Conservation (phyloP, 225 moss, liverwort and hornwort genomes). For the Marchantia paleacea region DNA sequence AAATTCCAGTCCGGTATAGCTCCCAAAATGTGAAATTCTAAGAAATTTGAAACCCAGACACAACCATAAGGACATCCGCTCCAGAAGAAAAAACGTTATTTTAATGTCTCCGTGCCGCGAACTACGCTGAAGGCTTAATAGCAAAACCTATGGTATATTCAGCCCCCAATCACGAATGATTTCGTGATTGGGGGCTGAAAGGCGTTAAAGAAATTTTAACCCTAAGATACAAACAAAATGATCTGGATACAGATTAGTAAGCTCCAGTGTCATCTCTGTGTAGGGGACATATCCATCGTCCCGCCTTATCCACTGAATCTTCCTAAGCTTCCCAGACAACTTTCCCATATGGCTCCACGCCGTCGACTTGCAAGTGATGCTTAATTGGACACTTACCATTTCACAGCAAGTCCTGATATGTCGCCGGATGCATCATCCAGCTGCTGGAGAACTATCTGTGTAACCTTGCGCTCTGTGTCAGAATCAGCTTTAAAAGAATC, state of each 20-base stretch:
- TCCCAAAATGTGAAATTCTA: neutral
- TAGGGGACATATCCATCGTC: neutral
- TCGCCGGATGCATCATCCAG: conserved; percentile 99
- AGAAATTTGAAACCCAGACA: neutral
- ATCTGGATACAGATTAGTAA: neutral
- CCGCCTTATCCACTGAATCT: neutral
- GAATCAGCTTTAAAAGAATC: conserved; percentile 89
- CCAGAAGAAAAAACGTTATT: neutral
- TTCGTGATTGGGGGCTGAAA: neutral
- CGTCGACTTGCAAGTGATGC: neutral
- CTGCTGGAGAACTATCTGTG: conserved; percentile 99
- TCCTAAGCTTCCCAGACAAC: too few species aligned
- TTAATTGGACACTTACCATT: conserved; percentile 55
- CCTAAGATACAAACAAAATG: neutral
- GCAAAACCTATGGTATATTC: neutral
- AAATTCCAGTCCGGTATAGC: neutral
- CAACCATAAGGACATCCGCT: neutral
- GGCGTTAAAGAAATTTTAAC: neutral
- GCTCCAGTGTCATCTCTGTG: neutral
- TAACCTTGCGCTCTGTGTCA: conserved; percentile 97
- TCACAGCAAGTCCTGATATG: conserved; percentile 97
- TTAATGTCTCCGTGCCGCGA: neutral
- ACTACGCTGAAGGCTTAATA: neutral
- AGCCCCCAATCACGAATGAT: neutral
- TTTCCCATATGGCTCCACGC: neutral